Evolutionary conservation across 1,284 basidiomycete species (phyloP).

Genomic region (Ganoderma lucidum): DNA sequence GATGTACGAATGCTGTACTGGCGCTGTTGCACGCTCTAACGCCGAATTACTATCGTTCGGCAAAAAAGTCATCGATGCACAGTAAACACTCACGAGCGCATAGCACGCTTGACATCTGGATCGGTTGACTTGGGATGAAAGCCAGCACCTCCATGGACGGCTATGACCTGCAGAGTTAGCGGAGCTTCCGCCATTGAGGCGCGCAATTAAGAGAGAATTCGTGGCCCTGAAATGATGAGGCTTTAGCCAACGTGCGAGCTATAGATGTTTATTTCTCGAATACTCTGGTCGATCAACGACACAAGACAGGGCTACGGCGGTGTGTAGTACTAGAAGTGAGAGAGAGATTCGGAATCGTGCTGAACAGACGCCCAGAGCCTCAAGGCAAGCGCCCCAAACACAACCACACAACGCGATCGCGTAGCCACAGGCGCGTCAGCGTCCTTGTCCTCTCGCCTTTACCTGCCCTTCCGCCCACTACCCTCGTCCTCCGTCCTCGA

Average conservation of each 20-base stretch:
- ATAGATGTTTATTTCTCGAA: background rate
- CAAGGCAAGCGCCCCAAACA: conserved; percentile 29
- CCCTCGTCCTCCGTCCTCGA: background rate
- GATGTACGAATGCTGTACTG: conserved; percentile 35
- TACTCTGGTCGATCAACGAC: background rate
- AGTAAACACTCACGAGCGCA: conserved; percentile 55
- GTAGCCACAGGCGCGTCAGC: conserved; percentile 32
- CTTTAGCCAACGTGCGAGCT: background rate
- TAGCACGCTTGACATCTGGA: conserved; percentile 55
- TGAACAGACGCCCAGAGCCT: background rate
- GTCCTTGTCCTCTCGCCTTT: background rate
- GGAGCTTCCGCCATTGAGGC: background rate
- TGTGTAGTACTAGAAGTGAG: background rate
- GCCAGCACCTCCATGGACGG: conserved; percentile 78
- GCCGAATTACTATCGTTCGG: background rate
- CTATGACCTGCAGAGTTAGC: conserved; percentile 42
- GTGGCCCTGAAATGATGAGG: background rate
- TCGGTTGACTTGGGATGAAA: conserved; percentile 54
- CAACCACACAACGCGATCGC: conserved; percentile 33
- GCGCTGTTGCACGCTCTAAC: conserved; percentile 56
- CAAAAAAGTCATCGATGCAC: background rate
- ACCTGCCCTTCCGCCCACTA: background rate
- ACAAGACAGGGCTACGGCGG: background rate
- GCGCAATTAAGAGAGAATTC: background rate
- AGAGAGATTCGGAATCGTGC: background rate